Base-by-base conservation (phyloP, 2,329 filamentous ascomycete genomes). In the Allantophomopsis lycopodina region DNA sequence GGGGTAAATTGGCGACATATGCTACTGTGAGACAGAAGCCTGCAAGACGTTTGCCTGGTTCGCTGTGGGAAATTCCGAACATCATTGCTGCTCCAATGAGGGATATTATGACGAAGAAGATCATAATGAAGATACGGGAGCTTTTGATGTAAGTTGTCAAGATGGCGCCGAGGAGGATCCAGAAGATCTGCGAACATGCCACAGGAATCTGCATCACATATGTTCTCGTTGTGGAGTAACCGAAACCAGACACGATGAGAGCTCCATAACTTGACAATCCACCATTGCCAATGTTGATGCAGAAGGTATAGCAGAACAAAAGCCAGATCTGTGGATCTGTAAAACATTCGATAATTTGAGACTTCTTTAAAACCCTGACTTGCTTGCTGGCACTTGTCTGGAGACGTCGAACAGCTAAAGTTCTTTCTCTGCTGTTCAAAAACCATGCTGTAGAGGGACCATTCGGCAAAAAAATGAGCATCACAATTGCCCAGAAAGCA, bases 171-270 rank as follows among this genome's bases (percentile, higher is more conserved):
- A 58, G 46, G 7, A 76, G 51, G 1, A 74, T 57, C 0, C 69
- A 64, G 1, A 71, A 47, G 46, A 75, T 72, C 44, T 76, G 69
- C 0, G 76, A 63, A 0, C 65, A 70, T 14, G 71, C 72, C 13
- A 71, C 72, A 0, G 73, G 72, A 40, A 78, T 77, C 44, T 76
- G 70, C 8, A 77, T 64, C 42, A 73, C 73, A 43, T 73, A 69
- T 0, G 67, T 68, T 5, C 66, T 64, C 2, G 71, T 54, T 0
- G 65, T 66, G 38, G 64, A 62, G 47, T 53, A 55, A 2, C 51
- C 51, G 28, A 55, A 53, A 5, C 36, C 44, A 1, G 20, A 39
- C 0, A 54, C 44, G 8, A 54, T 51, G 18, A 54, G 50, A 14
- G 41, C 44, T 3, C 50, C 48, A 36, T 54, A 70, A 60, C 61